Percentiles rank a stretch among this genome's conserved stretches.
These are phyloP conservation scores for Beauveria pseudobassiana DNA, from an alignment of 2,329 filamentous ascomycete genomes.

Conservation along the genomic window DNA sequence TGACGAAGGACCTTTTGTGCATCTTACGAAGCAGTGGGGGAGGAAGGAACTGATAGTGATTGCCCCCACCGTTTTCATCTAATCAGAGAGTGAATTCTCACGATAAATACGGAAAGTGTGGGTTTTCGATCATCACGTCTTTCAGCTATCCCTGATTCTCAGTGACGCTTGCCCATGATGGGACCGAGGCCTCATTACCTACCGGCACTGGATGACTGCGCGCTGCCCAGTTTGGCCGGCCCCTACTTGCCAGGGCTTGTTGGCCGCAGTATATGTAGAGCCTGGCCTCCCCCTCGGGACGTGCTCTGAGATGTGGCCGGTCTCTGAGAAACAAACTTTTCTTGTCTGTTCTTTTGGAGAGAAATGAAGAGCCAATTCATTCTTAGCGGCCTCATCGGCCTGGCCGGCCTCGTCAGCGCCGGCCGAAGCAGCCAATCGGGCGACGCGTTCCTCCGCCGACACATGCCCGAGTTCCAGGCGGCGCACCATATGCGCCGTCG, in stretches of 20 bases:
- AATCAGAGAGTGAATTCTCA: not conserved
- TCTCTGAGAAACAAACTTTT: not conserved
- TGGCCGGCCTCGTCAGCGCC: conserved; percentile 3
- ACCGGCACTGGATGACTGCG: no score
- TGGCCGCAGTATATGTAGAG: not conserved
- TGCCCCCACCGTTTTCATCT: not conserved
- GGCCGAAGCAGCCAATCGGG: not conserved
- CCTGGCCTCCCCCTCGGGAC: not conserved
- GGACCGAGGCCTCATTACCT: not conserved
- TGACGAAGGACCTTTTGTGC: not conserved
- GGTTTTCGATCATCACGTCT: not conserved
- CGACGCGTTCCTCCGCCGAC: not conserved
- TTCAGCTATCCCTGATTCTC: not conserved
- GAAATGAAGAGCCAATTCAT: conserved; percentile 8
- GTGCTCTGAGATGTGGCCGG: not conserved
- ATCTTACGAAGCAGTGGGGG: not conserved
- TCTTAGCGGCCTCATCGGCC: not conserved
- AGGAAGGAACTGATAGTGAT: not conserved
- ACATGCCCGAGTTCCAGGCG: not conserved
- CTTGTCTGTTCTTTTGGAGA: not conserved
- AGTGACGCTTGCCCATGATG: not conserved
- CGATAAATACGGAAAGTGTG: not conserved
- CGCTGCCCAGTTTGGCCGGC: not conserved
- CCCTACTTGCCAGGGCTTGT: not conserved
- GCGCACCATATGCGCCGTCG: not conserved